Percentiles rank a stretch among this genome's conserved stretches.
phyloP scores from a whole-genome alignment of 331 rosid species.

The Pyrus hybrid region DNA sequence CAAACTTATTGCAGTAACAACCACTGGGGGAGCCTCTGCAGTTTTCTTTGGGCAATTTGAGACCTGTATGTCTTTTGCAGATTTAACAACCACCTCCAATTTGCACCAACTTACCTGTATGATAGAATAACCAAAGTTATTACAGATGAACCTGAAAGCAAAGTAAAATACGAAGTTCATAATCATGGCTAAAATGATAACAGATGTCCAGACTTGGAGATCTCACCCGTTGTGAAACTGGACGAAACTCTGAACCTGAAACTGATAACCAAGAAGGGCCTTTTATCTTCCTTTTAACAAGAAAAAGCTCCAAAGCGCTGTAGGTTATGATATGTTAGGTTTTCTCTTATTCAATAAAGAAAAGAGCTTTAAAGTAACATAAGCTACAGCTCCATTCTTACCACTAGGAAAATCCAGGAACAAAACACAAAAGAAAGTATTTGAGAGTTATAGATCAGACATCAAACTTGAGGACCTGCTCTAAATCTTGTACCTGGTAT shows the following conservation, averaged over 20 bases:
- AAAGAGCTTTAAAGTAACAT: background rate
- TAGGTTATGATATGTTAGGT: conserved; percentile 29
- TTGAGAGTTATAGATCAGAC: conserved; percentile 7
- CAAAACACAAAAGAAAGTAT: background rate
- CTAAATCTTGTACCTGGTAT: conserved; percentile 48
- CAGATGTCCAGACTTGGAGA: background rate
- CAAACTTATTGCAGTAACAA: conserved; percentile 70
- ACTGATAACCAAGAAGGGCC: conserved; percentile 86
- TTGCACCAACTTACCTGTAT: conserved; percentile 96
- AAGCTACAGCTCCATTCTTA: background rate
- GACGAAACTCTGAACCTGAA: conserved; percentile 35
- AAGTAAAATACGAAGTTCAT: background rate
- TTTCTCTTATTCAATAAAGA: background rate
- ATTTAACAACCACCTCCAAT: conserved; percentile 72
- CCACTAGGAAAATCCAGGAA: background rate
- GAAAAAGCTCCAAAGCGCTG: conserved; percentile 90
- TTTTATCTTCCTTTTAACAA: conserved; percentile 78
- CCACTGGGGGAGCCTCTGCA: conserved; percentile 63
- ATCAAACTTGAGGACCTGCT: conserved; percentile 3
- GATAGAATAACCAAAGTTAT: conserved; percentile 17
- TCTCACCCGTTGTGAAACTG: conserved; percentile 68
- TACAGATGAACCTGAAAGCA: conserved; percentile 7
- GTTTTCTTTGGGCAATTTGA: conserved; percentile 48
- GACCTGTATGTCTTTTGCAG: conserved; percentile 58
- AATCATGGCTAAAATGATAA: background rate